Evolutionary conservation across 345 rosid species (phyloP), one percentile per base, ranked within the genome.

Genomic region (Moricandia moricandioides): DNA sequence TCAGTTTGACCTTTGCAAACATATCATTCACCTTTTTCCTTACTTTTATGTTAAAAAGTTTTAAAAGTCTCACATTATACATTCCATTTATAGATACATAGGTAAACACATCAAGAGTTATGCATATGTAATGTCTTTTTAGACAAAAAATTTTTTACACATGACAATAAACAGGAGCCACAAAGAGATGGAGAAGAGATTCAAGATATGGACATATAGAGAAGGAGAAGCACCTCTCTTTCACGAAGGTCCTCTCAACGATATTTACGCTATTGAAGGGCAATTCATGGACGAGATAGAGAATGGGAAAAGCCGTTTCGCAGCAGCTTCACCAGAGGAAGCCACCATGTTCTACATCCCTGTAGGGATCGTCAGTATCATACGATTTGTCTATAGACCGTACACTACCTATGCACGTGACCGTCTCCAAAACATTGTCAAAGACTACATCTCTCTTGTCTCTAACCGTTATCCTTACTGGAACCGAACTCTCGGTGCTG

Each of bases 401-500:
- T 70, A 79, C 69, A 47, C 65, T 65, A 71, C 18, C 34, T 81
- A 81, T 35, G 65, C 72, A 7, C 83, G 86, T 14, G 84, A 70
- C n/a, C 69, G 82, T 6, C 72, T 85, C 10, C 45, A 40, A 11
- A 54, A 81, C 57, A 18, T 85, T 24, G 60, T 85, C 54, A 67
- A 39, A 7, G 90, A 89, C 45, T 87, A 87, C 56, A 60, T 84
- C 55, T 8, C 54, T 5, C 79, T 83, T 5, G 58, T 84, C 2
- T 77, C 85, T 3, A 14, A 75, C 12, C 87, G 84, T 52, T 82
- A 87, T 59, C 89, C 90, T 18, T 87, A 79, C 4, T 89, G 92
- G 96, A 89, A 86, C 8, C 73, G 89, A 5, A 85, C 83, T 71
- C 26, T 4, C 2, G 96, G 96, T 2, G 86, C 88, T 60, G 96